Base-by-base conservation (phyloP, 352 stramenopile genomes). In the Phytophthora cactorum region DNA sequence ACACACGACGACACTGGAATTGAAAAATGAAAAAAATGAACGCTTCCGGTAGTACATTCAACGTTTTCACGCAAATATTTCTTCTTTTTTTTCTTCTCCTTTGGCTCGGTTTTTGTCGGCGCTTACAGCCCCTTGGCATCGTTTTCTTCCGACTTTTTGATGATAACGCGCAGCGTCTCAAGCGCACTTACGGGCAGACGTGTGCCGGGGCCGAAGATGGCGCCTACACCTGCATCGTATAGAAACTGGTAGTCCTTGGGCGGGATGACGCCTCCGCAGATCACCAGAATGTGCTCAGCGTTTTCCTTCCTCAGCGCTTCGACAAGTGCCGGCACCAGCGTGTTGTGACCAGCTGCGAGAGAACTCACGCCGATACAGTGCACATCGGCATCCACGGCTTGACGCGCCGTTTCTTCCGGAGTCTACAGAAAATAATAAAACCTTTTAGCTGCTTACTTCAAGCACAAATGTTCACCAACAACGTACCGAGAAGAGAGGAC, bases 241-340 rank as follows among this genome's bases (percentile, higher is more conserved):
- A 99, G 73, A 72, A 98, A 98, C 43, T 98, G 86, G 68, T 99
- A 99, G 74, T 99, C 97, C 80, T 89, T 87, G 25, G 89, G 95
- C 46, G 97, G 97, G 70, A 99, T 99, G 7, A 99, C 96, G 34
- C 97, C 97, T 49, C 97, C 97, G 55, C 88, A 96, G 36, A 99
- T 89, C 54, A 99, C 95, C 17, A 98, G 53, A 62, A 99, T 98
- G 72, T 99, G 79, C 32, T 93, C 90, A 27, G 89, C 95, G 50
- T 96, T 95, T 67, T 90, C 72, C n/a, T 94, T 86, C 65, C 95
- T 96, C 15, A 99, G 73, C 39, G 91, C 95, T 44, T 95, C 72
- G 52, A 99, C 95, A 36, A 99, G 78, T 29, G 88, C 86, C 8
- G 96, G 96, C 31, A 99, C 84, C 8, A 99, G 78, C 28, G 96